phyloP scores from a whole-genome alignment of 129 eudicot species.

The Dittrichia graveolens region DNA sequence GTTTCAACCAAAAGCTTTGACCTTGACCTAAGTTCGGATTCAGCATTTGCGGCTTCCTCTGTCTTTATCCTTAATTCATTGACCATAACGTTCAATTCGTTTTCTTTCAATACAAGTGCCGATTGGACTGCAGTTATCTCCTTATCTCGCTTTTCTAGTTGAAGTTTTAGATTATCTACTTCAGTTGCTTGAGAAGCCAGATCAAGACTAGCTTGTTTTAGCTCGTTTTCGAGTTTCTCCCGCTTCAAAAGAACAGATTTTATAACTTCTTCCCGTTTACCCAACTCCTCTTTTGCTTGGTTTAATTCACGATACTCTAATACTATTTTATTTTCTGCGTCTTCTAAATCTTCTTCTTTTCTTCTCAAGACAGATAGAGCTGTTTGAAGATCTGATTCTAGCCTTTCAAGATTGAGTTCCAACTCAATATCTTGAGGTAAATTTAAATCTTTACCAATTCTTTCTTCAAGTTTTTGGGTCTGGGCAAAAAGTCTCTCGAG shows the following conservation, averaged over 20 bases:
- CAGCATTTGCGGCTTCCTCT: slow-evolving; percentile 48
- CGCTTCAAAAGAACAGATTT: slow-evolving; percentile 50
- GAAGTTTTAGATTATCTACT: slow-evolving; percentile 62
- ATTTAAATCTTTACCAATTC: slow-evolving; percentile 55
- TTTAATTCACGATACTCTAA: slow-evolving; percentile 54
- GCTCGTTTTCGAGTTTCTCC: slow-evolving; percentile 76
- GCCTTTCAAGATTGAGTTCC: slow-evolving; percentile 51
- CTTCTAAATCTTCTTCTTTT: slow-evolving; percentile 72
- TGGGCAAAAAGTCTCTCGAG: slow-evolving; percentile 74
- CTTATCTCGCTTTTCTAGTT: slow-evolving; percentile 57
- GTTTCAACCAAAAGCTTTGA: slow-evolving; percentile 53
- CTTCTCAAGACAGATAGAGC: slow-evolving; percentile 64
- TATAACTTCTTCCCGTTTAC: slow-evolving; percentile 52
- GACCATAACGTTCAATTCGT: slow-evolving; percentile 52
- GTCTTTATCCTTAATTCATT: slow-evolving; percentile 56
- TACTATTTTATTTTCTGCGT: slow-evolving; percentile 55
- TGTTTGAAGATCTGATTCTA: slow-evolving; percentile 79
- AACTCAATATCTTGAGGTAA: slow-evolving; percentile 50
- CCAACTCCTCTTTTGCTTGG: slow-evolving; percentile 59
- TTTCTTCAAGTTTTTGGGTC: slow-evolving; percentile 78
- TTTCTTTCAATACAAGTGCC: slow-evolving; percentile 56
- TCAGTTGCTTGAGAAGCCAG: slow-evolving; percentile 70
- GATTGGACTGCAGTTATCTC: slow-evolving; percentile 51
- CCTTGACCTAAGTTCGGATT: slow-evolving; percentile 52
- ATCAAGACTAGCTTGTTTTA: slow-evolving; percentile 62